Evolutionary conservation across 176 grass and related monocot species (phyloP), one percentile per base, ranked within the genome.

Genomic region (Thalia dealbata): DNA sequence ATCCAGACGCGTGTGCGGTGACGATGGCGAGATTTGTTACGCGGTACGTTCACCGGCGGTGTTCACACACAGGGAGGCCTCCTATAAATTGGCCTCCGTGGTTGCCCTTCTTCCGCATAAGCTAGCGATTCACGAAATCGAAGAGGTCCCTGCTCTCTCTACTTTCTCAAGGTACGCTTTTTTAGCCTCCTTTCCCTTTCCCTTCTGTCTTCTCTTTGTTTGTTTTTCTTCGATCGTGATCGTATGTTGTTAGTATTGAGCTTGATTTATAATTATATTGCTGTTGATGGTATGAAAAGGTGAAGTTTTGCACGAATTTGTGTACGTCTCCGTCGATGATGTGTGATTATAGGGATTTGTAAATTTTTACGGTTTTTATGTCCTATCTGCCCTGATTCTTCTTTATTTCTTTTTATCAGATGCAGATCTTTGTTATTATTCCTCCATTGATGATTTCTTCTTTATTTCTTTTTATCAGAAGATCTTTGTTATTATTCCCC

Each of bases 361-460:
- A 48, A 8, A 4, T 48, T 48, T 48, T 8, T 48, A 10, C 1
- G 45, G 11, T 48, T 48, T 48, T 48, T 9, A 10, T 48, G 11
- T 48, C 11, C 45, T 48, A 6, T n/a, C 7, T n/a, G 18, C 22
- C 19, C 14, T 58, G 54, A 58, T 58, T 58, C 54, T 19, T 7
- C 14, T n/a, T 58, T 60, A 18, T 60, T 60, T 0, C 21, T 58
- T 58, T 58, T 8, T n/a, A 58, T 58, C 54, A 58, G 54, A 58
- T 58, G 54, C 54, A 58, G 54, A 58, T 58, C 54, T 58, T 58
- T 58, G 54, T 58, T 58, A 52, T n/a, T n/a, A n/a, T n/a, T n/a
- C n/a, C n/a, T n/a, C n/a, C n/a, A n/a, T n/a, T n/a, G n/a, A n/a
- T n/a, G n/a, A n/a, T n/a, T n/a, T n/a, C n/a, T n/a, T n/a, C n/a